These are phyloP conservation scores for Pleoardoris graminearum DNA, from an alignment of 2,329 filamentous ascomycete genomes.

Conservation along the genomic window DNA sequence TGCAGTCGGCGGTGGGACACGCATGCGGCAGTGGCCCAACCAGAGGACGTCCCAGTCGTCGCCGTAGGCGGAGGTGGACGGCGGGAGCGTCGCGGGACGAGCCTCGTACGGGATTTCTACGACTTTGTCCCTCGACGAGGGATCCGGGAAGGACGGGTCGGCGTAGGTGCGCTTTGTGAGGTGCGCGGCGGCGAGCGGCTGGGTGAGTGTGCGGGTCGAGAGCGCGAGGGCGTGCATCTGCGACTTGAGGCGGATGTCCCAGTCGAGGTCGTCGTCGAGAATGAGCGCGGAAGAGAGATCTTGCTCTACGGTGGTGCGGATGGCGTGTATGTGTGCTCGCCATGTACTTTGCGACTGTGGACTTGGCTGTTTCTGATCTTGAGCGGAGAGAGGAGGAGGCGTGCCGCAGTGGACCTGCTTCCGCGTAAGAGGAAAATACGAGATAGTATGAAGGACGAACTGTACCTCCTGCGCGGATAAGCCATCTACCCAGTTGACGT, in stretches of 20 bases:
- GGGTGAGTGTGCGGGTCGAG: constrained; percentile 5
- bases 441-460: background rate
- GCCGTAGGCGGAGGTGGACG: constrained; percentile 28
- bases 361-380: background rate
- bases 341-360: background rate
- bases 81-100: constrained; percentile 11
- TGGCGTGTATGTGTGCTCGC: constrained; percentile 12
- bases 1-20: background rate
- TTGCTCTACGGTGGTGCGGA: constrained; percentile 5
- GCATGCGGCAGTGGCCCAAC: constrained; percentile 41
- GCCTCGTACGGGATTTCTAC: background rate
- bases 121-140: background rate
- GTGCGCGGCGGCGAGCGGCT: constrained; percentile 3
- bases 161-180: background rate
- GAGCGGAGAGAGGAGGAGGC: background rate
- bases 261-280: constrained; percentile 21
- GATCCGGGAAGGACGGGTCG: constrained; percentile 12
- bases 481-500: constrained; percentile 53
- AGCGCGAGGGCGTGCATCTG: constrained; percentile 17
- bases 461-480: constrained; percentile 34
- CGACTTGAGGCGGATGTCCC: constrained; percentile 17
- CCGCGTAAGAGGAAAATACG: background rate
- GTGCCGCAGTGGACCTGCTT: background rate
- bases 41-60: constrained; percentile 45
- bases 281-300: constrained; percentile 10